Conservation (phyloP, 257 asterid species). For the Parsonsia alboflavescens region DNA sequence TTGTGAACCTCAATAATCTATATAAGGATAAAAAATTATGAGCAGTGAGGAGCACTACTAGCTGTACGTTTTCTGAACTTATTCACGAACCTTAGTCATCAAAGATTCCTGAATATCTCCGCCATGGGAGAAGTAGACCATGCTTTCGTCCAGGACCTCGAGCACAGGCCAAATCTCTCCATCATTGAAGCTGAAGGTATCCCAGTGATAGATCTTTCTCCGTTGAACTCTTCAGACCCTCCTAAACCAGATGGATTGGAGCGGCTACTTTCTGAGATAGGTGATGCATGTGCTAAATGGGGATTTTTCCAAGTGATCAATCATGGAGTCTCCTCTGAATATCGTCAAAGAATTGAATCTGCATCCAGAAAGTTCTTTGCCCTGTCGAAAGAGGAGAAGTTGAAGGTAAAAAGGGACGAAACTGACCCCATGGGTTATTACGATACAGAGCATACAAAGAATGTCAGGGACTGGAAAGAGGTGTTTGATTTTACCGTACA, state of each 20-base stretch:
- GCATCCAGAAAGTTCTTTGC: slow-evolving; percentile 50
- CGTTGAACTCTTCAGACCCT: slow-evolving; percentile 20
- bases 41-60: neutral
- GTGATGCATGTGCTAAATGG: slow-evolving; percentile 57
- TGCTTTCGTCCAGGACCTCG: slow-evolving; percentile 52
- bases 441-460: slow-evolving; percentile 61
- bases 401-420: slow-evolving; percentile 43
- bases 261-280: slow-evolving; percentile 39
- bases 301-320: slow-evolving; percentile 79
- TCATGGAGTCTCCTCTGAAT: slow-evolving; percentile 61
- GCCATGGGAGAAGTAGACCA: slow-evolving; percentile 57
- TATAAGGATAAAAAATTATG: neutral
- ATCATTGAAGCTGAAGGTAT: slow-evolving; percentile 46
- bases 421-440: slow-evolving; percentile 49
- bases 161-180: slow-evolving; percentile 54
- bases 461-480: slow-evolving; percentile 75
- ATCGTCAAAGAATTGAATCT: slow-evolving; percentile 39
- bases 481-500: slow-evolving; percentile 54
- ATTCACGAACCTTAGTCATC: too few species aligned
- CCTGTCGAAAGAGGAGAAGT: slow-evolving; percentile 53
- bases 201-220: slow-evolving; percentile 61
- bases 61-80: too few species aligned
- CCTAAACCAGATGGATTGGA: slow-evolving; percentile 18
- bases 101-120: neutral
- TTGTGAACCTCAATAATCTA: too few species aligned